Conservation (phyloP, 148 eudicot species). For the Rhododendron vialii region DNA sequence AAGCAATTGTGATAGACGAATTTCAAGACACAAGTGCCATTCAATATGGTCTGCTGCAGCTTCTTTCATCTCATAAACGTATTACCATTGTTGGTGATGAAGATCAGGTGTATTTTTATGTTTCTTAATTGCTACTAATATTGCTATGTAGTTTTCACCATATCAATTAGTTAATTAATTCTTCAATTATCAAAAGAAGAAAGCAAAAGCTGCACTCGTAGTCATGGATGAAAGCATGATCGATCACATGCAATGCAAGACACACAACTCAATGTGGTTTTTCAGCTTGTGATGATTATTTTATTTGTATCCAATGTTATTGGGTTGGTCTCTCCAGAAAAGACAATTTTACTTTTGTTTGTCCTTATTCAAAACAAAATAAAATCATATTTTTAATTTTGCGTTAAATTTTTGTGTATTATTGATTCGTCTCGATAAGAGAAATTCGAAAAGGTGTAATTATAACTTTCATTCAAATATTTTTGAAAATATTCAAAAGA, state of each 20-base stretch:
- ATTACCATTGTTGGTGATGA: constrained; percentile 94
- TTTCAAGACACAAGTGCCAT: constrained; percentile 96
- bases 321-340: too few species aligned
- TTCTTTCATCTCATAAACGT: constrained; percentile 72
- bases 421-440: too few species aligned
- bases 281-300: neutral
- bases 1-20: constrained; percentile 83
- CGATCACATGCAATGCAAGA: neutral
- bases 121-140: neutral
- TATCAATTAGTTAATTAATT: neutral
- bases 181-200: neutral
- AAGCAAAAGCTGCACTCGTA: neutral
- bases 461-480: too few species aligned
- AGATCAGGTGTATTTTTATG: constrained; percentile 64
- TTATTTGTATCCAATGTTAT: neutral
- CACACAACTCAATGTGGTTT: neutral
- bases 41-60: constrained; percentile 69
- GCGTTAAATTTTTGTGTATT: too few species aligned
- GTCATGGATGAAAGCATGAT: neutral
- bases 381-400: too few species aligned
- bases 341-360: too few species aligned
- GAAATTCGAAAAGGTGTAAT: too few species aligned
- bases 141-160: neutral
- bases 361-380: too few species aligned
- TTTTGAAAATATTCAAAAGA: too few species aligned